A percentile compares a stretch with the other conserved stretches of the same genome.
Evolutionary conservation across 768 basidiomycete species (phyloP).

Genomic region (Panaeolus cyanescens): DNA sequence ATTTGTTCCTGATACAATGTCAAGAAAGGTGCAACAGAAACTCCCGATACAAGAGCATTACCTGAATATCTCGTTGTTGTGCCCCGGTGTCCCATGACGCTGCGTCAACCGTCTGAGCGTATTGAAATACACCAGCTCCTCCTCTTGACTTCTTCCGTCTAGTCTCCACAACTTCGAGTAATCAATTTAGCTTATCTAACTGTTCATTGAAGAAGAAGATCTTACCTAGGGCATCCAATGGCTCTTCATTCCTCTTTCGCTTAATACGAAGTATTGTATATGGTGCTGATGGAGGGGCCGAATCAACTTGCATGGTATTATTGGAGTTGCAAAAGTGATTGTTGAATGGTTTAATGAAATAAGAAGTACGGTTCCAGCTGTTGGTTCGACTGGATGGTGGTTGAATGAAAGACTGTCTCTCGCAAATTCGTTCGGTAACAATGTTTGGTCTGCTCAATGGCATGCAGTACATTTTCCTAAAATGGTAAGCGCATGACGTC

Average conservation of each 20-base stretch:
- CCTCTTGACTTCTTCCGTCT: slow-evolving; percentile 62
- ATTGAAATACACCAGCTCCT: slow-evolving; percentile 69
- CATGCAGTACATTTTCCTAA: slow-evolving; percentile 9
- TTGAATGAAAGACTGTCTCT: background rate
- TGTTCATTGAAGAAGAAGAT: background rate
- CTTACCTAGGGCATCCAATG: slow-evolving; percentile 78
- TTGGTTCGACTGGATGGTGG: background rate
- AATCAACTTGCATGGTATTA: background rate
- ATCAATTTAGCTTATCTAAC: too few species aligned
- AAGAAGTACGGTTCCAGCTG: background rate
- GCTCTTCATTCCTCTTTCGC: slow-evolving; percentile 80
- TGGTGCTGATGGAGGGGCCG: slow-evolving; percentile 17
- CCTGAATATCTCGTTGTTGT: slow-evolving; percentile 63
- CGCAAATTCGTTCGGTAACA: background rate
- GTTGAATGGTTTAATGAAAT: background rate
- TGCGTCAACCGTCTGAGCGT: slow-evolving; percentile 77
- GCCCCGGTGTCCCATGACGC: slow-evolving; percentile 66
- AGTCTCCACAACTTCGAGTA: slow-evolving; percentile 65
- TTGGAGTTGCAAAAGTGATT: background rate
- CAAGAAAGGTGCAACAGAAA: background rate
- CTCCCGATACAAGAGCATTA: slow-evolving; percentile 24
- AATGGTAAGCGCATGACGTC: background rate
- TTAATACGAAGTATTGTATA: slow-evolving; percentile 83
- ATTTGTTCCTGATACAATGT: slow-evolving; percentile 54
- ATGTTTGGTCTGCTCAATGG: slow-evolving; percentile 5